phyloP scores from a whole-genome alignment of 768 basidiomycete species.

The Boletus tylopilopsis region DNA sequence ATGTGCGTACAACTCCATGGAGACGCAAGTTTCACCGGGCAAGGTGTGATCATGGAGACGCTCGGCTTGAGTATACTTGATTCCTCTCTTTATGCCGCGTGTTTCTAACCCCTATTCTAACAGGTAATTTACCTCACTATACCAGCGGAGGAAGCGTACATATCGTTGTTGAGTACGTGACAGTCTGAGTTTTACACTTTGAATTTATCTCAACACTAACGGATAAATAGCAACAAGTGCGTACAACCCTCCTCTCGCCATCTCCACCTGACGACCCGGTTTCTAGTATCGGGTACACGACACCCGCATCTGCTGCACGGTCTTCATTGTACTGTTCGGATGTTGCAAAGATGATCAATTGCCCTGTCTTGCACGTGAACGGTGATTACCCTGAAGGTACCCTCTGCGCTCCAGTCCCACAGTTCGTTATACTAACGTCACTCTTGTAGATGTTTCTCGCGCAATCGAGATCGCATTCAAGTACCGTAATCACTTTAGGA shows the following conservation, averaged over 20 bases:
- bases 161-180: constrained; percentile 81
- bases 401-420: neutral
- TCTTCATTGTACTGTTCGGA: constrained; percentile 89
- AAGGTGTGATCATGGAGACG: constrained; percentile 87
- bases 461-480: constrained; percentile 87
- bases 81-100: neutral
- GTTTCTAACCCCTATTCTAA: neutral
- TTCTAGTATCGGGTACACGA: constrained; percentile 85
- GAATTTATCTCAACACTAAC: neutral
- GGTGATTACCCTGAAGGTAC: constrained; percentile 85
- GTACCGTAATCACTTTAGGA: constrained; percentile 83
- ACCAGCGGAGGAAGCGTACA: constrained; percentile 90
- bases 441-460: constrained; percentile 65
- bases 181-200: neutral
- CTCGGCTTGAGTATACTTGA: constrained; percentile 69
- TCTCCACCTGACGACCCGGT: constrained; percentile 1
- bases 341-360: constrained; percentile 85
- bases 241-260: constrained; percentile 3
- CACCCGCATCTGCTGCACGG: constrained; percentile 77
- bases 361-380: constrained; percentile 87
- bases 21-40: constrained; percentile 88
- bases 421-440: neutral
- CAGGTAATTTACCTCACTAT: constrained; percentile 88
- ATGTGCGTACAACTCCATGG: constrained; percentile 92
- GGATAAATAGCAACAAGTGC: constrained; percentile 54